Evolutionary conservation across 2,329 filamentous ascomycete species (phyloP), one percentile per base, ranked within the genome.

Genomic region (Beauveria sp.): DNA sequence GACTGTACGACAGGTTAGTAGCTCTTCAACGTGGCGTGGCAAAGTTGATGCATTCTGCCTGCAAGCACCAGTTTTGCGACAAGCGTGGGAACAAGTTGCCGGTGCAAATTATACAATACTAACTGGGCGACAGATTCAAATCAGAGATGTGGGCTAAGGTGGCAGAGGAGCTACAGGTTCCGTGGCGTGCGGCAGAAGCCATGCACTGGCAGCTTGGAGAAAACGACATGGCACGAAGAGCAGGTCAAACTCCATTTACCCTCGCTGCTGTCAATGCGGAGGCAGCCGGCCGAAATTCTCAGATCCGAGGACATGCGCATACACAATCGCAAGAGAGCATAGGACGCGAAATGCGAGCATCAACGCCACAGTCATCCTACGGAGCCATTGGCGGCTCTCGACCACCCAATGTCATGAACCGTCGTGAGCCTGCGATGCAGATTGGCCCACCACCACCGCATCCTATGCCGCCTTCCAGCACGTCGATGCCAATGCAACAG

Each of bases 141-240:
- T 86, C 90, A 65, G 92, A 98, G 72, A 98, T 98, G 91, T 99
- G 93, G 93, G 87, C 90, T 64, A 95, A 93, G 70, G 90, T 98
- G 24, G 92, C 93, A 48, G 91, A 95, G 73, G 93, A 98, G 75
- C 93, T 99, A 88, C 88, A 87, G 34, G 88, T 97, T 62, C 95
- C 93, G 42, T 98, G 93, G 93, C 85, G 95, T 70, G 92, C 95
- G 20, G 93, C 91, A 53, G 93, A 99, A 76, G 93, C 91, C 5
- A 97, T 97, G 93, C 95, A 98, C 76, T 99, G 95, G 93, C 90
- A 96, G 71, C 81, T 99, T 61, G 93, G 93, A 65, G 91, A 96
- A 73, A 81, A 87, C 68, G 95, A 98, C 69, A 98, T 99, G 91
- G 93, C 93, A 53, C 85, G 89, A 64, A 88, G 93, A 63, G 93